Base-by-base conservation (phyloP, 1,284 basidiomycete genomes). In the Vanrija humicola region DNA sequence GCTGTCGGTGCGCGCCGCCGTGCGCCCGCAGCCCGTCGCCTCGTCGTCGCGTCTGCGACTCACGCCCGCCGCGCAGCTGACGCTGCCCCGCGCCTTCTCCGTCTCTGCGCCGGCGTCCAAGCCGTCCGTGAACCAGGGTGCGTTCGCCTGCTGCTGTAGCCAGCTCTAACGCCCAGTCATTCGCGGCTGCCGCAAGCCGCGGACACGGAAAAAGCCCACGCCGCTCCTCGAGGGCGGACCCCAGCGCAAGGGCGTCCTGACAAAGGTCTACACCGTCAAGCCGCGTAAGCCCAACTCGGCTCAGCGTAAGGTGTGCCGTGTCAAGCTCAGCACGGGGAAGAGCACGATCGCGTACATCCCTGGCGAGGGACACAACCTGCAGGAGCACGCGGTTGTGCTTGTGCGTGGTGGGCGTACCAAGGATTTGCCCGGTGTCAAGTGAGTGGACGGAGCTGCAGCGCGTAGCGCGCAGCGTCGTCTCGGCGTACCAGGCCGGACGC, bases 281-380 rank as follows among this genome's bases (percentile, higher is more conserved):
- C 96, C 96, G 23, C 97, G 94, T 81, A 99, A 99, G 75, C 96
- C 96, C 63, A 99, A 99, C 79, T 98, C 95, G 43, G 94, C 94
- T 44, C 92, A 97, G 70, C 89, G 96, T 61, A 98, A 98, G 79
- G 90, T 98, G 57, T 93, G 93, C 43, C 84, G 90, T 71, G 87
- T 99, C 64, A 95, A 95, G 79, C 81, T 98, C 48, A 84, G 87
- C 34, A 95, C 88, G 34, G 96, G 96, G 49, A 88, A 90, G 74
- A 87, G 86, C 42, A 83, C 94, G 56, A 88, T 89, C 77, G 94
- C 94, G 15, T 98, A 98, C 74, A 94, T 98, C 54, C 90, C 89
- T 42, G 96, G 96, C 64, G 96, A 98, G 72, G 96, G 96, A 1
- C 95, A 98, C 76, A 98, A 97, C 73, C 77, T 98, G 68, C 96